Evolutionary conservation across 2,329 filamentous ascomycete genomes (phyloP).

Genomic region (Seiridium unicorne): DNA sequence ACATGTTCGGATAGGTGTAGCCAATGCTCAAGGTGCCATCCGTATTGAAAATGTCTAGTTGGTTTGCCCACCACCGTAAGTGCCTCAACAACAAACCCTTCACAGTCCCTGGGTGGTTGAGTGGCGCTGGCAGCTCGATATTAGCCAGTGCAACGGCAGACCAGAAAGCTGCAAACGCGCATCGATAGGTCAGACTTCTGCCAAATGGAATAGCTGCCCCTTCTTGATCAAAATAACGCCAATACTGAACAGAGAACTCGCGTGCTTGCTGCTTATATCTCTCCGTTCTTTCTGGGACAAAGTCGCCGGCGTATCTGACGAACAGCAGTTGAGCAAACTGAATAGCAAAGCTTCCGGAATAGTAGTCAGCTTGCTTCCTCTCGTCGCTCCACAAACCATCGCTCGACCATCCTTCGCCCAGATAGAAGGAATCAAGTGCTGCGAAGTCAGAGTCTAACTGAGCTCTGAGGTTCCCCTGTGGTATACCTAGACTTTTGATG

Average conservation of each 20-base stretch:
- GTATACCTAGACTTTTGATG: constrained; percentile 36
- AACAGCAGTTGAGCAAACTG: constrained; percentile 50
- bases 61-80: constrained; percentile 45
- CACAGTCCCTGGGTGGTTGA: constrained; percentile 35
- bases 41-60: constrained; percentile 42
- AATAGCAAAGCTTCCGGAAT: constrained; percentile 53
- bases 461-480: constrained; percentile 27
- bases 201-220: constrained; percentile 52
- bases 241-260: constrained; percentile 39
- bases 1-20: constrained; percentile 43
- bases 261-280: constrained; percentile 36
- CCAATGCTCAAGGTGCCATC: constrained; percentile 50
- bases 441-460: constrained; percentile 40
- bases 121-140: constrained; percentile 33
- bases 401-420: constrained; percentile 43
- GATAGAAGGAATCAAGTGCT: constrained; percentile 43
- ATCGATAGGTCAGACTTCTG: constrained; percentile 48
- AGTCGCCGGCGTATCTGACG: constrained; percentile 37
- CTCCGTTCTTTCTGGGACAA: constrained; percentile 36
- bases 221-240: constrained; percentile 47
- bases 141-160: constrained; percentile 41
- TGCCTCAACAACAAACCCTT: constrained; percentile 50
- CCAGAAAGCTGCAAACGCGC: constrained; percentile 48
- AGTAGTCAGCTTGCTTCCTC: constrained; percentile 47
- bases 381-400: constrained; percentile 42